Evolutionary conservation across 1,284 basidiomycete genomes (phyloP).

Genomic region (Sporisorium reilianum): DNA sequence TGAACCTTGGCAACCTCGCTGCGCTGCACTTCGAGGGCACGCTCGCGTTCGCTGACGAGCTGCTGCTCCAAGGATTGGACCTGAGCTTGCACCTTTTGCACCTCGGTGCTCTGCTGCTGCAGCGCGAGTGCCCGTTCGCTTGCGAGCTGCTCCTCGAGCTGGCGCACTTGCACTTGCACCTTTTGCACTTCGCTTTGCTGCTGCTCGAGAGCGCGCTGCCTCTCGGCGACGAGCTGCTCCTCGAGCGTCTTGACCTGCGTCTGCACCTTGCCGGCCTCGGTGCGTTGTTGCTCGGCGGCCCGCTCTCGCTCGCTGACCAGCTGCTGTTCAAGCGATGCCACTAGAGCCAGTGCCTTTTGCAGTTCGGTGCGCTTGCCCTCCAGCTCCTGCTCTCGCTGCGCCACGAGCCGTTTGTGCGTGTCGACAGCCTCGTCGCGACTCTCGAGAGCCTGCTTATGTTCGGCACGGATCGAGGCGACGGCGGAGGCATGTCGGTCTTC

Average conservation of each 20-base stretch:
- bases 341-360: conserved; percentile 14
- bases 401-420: conserved; percentile 28
- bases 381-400: conserved; percentile 27
- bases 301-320: conserved; percentile 32
- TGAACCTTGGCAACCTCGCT: conserved; percentile 21
- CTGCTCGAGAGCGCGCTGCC: conserved; percentile 17
- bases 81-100: conserved; percentile 17
- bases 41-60: conserved; percentile 21
- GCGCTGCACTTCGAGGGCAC: conserved; percentile 12
- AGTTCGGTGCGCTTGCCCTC: conserved; percentile 22
- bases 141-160: conserved; percentile 28
- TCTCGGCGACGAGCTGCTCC: conserved; percentile 21
- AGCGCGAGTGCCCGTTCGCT: conserved; percentile 15
- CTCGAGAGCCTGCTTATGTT: conserved; percentile 47
- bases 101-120: conserved; percentile 21
- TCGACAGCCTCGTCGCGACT: conserved; percentile 32
- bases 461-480: conserved; percentile 35
- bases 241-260: conserved; percentile 17
- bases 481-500: conserved; percentile 40
- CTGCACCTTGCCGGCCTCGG: conserved; percentile 18
- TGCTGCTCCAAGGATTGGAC: conserved; percentile 14
- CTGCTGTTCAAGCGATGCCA: conserved; percentile 20
- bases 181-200: conserved; percentile 23
- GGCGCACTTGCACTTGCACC: conserved; percentile 18
- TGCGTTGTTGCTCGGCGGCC: conserved; percentile 22